phyloP scores from a whole-genome alignment of 257 asterid species.

The Solanum pennellii region DNA sequence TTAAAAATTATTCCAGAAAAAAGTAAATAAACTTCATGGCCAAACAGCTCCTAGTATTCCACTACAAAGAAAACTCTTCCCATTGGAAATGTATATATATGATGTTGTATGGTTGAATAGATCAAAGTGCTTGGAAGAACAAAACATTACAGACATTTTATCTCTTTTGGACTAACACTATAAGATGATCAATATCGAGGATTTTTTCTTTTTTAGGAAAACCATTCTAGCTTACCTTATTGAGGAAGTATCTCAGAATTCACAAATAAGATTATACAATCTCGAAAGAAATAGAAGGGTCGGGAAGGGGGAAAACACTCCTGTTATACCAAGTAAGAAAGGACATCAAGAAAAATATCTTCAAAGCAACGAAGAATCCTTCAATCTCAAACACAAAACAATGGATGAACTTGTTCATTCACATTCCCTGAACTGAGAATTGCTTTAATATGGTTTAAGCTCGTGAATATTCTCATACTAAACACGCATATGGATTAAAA shows the following conservation, averaged over 20 bases:
- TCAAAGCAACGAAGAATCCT: neutral
- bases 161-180: neutral
- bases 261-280: neutral
- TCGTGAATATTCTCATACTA: neutral
- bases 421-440: conserved; percentile 46
- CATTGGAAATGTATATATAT: neutral
- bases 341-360: conserved; percentile 23
- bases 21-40: neutral
- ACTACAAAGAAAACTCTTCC: neutral
- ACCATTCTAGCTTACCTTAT: neutral
- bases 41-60: neutral
- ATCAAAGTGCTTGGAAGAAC: neutral
- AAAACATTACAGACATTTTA: neutral
- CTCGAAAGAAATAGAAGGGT: neutral
- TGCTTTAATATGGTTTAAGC: conserved; percentile 9
- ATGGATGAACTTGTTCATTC: neutral
- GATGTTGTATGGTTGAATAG: neutral
- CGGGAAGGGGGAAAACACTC: neutral
- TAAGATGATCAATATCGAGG: neutral
- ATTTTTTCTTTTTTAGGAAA: neutral
- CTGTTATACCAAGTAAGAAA: neutral
- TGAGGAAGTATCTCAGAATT: neutral
- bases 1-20: neutral
- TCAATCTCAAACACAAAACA: neutral
- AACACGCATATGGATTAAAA: neutral